These are phyloP conservation scores for Botryobasidium botryosum DNA, from an alignment of 768 basidiomycete genomes.

Conservation along the genomic window DNA sequence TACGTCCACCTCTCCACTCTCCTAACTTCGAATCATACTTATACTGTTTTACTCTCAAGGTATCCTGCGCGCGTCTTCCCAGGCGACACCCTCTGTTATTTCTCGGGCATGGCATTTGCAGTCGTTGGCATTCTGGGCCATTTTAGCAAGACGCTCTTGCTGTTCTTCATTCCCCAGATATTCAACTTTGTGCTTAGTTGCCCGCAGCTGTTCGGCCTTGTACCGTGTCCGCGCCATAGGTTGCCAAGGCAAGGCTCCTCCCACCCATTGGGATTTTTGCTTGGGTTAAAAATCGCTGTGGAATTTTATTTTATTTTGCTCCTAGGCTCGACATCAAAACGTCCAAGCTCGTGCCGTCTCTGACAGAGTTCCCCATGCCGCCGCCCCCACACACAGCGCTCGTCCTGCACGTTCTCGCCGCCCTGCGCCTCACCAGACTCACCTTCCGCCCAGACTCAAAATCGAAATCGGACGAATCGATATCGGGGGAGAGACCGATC, in stretches of 20 bases:
- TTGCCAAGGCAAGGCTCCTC: slow-evolving; percentile 48
- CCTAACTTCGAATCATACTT: too few relatives aligned
- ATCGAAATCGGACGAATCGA: too few relatives aligned
- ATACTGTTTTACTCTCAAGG: slow-evolving; percentile 29
- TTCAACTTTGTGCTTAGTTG: slow-evolving; percentile 93
- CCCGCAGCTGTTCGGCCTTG: slow-evolving; percentile 86
- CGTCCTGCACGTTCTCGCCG: slow-evolving; percentile 40
- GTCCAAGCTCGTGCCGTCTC: slow-evolving; percentile 41
- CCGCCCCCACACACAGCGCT: slow-evolving; percentile 38
- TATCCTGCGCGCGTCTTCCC: slow-evolving; percentile 91
- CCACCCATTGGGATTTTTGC: neutral
- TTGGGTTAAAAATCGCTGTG: neutral
- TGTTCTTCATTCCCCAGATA: slow-evolving; percentile 96
- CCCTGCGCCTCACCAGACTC: slow-evolving; percentile 50
- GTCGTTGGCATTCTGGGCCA: slow-evolving; percentile 96
- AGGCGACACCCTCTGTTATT: slow-evolving; percentile 95
- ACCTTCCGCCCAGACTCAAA: slow-evolving; percentile 30
- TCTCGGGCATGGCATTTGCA: slow-evolving; percentile 96
- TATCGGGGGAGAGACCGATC: slow-evolving; percentile 16
- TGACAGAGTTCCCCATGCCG: slow-evolving; percentile 38
- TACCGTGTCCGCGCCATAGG: slow-evolving; percentile 87
- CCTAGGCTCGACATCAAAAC: slow-evolving; percentile 56
- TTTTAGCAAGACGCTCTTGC: slow-evolving; percentile 86
- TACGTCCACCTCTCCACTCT: too few relatives aligned
- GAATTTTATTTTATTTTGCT: neutral